Conservation (phyloP, 495 filamentous ascomycete genomes). For the Tuber aestivum region DNA sequence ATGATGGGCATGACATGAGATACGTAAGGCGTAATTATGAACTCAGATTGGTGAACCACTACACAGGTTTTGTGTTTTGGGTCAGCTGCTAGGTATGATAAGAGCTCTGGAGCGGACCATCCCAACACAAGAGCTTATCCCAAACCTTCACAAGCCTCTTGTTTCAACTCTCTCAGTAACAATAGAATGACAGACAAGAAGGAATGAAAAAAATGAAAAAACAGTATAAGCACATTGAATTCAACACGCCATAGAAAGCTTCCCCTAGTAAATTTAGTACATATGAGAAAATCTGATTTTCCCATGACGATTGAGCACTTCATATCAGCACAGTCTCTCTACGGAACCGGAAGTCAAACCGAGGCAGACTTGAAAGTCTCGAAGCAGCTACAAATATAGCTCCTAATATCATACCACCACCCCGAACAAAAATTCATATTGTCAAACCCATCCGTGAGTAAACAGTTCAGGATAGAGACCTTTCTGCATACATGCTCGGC, state of each 20-base stretch:
- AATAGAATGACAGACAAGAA: not conserved
- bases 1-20: not conserved
- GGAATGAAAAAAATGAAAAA: not conserved
- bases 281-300: not conserved
- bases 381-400: not conserved
- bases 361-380: not conserved
- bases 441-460: not conserved
- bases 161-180: not conserved
- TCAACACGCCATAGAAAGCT: not conserved
- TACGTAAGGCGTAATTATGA: not conserved
- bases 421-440: not conserved
- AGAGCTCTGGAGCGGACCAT: too few relatives aligned
- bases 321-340: not conserved
- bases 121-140: not conserved
- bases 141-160: not conserved
- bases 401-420: too few relatives aligned
- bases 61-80: not conserved
- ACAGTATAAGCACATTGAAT: not conserved
- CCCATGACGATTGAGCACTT: not conserved
- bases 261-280: not conserved
- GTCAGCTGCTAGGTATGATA: not conserved
- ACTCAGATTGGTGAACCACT: not conserved
- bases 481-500: not conserved
- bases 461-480: not conserved
- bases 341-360: not conserved